These are phyloP conservation scores for Ascochyta fabae DNA, from an alignment of 2,329 filamentous ascomycete species.

Conservation along the genomic window DNA sequence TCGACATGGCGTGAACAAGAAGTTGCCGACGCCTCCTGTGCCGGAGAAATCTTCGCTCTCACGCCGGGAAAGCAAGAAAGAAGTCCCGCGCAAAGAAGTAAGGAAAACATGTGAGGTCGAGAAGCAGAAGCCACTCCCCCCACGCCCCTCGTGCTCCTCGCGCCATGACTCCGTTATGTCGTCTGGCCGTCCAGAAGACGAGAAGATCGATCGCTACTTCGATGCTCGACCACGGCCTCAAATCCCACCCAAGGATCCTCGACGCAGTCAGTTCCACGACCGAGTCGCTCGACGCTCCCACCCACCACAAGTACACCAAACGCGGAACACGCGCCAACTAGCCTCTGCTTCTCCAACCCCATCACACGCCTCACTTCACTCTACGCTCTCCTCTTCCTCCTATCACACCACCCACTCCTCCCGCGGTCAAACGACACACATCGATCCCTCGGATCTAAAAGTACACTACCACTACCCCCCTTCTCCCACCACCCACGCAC, in stretches of 20 bases:
- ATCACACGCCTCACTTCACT: not conserved
- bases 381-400: not conserved
- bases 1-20: slow-evolving; percentile 13
- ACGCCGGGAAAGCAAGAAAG: not conserved
- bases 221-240: not conserved
- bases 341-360: not conserved
- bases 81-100: not conserved
- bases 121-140: not conserved
- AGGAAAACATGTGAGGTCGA: not conserved
- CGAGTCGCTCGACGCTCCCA: not conserved
- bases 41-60: not conserved
- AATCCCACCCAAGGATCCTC: not conserved
- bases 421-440: not conserved
- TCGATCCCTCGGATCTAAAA: not conserved
- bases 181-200: not conserved
- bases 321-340: not conserved
- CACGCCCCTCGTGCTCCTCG: not conserved
- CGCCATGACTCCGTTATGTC: slow-evolving; percentile 10
- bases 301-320: slow-evolving; percentile 5
- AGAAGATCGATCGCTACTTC: not conserved
- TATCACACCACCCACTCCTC: not conserved
- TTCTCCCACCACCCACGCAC: not conserved
- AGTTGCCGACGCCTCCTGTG: slow-evolving; percentile 6
- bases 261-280: not conserved
- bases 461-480: not conserved